Evolutionary conservation across 495 filamentous ascomycete species (phyloP), one percentile per base, ranked within the genome.

Genomic region (Tetracladium setigerum): DNA sequence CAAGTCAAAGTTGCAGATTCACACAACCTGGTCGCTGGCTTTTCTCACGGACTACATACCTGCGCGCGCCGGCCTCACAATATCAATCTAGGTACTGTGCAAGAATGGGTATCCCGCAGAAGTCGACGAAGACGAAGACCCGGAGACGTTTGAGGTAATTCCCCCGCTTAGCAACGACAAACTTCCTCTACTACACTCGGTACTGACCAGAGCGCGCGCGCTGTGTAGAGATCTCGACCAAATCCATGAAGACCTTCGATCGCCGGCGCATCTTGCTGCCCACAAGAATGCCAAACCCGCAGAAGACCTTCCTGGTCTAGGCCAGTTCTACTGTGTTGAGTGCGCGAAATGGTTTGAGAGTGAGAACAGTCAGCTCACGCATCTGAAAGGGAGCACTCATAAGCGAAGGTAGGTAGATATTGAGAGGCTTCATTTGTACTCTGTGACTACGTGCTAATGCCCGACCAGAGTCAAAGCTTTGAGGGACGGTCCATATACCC

Each of bases 321-420:
- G 91, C 5, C 68, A 73, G 58, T 82, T 77, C 53, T 95, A 95
- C 62, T 98, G 91, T 63, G 71, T 84, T n/a, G 86, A 95, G 67
- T 98, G 91, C 59, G 81, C 89, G 33, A 96, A 95, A 69, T 96
- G 85, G 83, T 96, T 91, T 63, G 92, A 96, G 66, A 84, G 80
- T 44, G 88, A 94, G 41, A 66, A 78, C 55, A 92, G 82, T 57
- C 68, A 95, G 49, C 72, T 78, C 22, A 67, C 74, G 22, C 92
- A 98, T 63, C 70, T 67, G 30, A 87, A 84, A 66, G 89, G 90
- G 47, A 98, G 95, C 69, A 83, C 81, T 33, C 91, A 98, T 65
- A 95, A 89, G 75, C 76, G 87, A 70, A 83, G 84, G 90, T 95
- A 59, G 52, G 72, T 18, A 18, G 14, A 24, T 19, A 19, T 12